Base-by-base conservation (phyloP, 2,329 filamentous ascomycete genomes). In the Fusarium incarnatum region DNA sequence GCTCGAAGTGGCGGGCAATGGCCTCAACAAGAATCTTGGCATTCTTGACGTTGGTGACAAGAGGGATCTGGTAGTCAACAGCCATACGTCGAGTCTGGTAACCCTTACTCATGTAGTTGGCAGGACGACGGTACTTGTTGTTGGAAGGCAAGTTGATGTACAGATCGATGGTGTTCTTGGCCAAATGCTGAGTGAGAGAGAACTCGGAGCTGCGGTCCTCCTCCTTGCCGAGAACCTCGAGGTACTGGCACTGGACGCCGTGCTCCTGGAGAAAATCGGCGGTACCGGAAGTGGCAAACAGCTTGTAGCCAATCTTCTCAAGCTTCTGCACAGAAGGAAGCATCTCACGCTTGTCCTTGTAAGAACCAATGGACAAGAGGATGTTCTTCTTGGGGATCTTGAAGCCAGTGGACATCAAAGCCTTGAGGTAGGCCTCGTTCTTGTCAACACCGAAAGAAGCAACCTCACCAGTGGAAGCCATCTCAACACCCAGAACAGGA, bases 131-230 rank as follows among this genome's bases (percentile, higher is more conserved):
- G 87, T 97, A 99, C 81, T 94, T 93, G 85, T 99, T 99, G 88
- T 89, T 97, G 15, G 96, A 98, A n/a, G 96, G 96, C 81, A 99
- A 82, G 82, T 99, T 99, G 89, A 99, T 98, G 85, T 99, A 99
- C 65, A 99, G 84, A 80, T 98, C 95, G 76, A 99, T 99, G 81
- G 96, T 91, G 83, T 98, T 98, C 84, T 97, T 98, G 62, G 95
- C 92, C 82, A 99, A 84, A 84, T 98, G 95, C 83, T 98, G 94
- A 3, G 94, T 98, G 67, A 99, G 87, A 11, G 96, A 99, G 84
- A 97, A 99, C 82, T 99, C 96, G 1, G 94, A 93, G 81, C 95
- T 94, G 79, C 97, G 93, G 68, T 94, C 91, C 73, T 94, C 92
- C 69, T 94, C 89, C 61, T 91, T 89, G 55, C 88, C 88, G 15